Percentiles rank a stretch among this genome's conserved stretches.
phyloP scores from a whole-genome alignment of 768 basidiomycete species.

The Lactarius evosmus region DNA sequence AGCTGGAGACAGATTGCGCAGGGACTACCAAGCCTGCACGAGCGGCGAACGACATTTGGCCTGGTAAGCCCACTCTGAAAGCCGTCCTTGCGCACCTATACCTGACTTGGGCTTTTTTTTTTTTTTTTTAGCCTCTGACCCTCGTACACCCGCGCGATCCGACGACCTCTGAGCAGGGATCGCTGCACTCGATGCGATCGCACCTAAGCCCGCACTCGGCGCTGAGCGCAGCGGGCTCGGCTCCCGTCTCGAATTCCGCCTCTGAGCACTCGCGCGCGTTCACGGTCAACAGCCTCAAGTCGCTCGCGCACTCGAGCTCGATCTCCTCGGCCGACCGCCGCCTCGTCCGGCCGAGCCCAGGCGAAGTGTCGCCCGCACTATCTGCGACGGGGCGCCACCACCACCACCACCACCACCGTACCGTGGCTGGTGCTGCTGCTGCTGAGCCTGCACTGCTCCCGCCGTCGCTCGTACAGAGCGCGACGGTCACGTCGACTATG shows the following conservation, averaged over 20 bases:
- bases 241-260: slow-evolving; percentile 45
- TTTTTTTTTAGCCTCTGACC: slow-evolving; percentile 38
- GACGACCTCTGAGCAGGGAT: slow-evolving; percentile 57
- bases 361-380: slow-evolving; percentile 32
- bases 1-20: slow-evolving; percentile 58
- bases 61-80: slow-evolving; percentile 42
- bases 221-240: slow-evolving; percentile 50
- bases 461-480: slow-evolving; percentile 7
- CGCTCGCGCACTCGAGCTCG: slow-evolving; percentile 49
- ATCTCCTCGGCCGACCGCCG: slow-evolving; percentile 52
- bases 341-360: slow-evolving; percentile 20
- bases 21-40: slow-evolving; percentile 33
- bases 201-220: slow-evolving; percentile 47
- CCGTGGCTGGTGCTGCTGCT: neutral
- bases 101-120: neutral
- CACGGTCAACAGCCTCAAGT: slow-evolving; percentile 38
- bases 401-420: slow-evolving; percentile 13
- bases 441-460: slow-evolving; percentile 7
- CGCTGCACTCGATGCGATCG: slow-evolving; percentile 61
- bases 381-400: slow-evolving; percentile 32
- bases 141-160: slow-evolving; percentile 42
- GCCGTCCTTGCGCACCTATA: neutral
- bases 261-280: slow-evolving; percentile 40
- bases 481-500: slow-evolving; percentile 32
- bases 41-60: slow-evolving; percentile 59